Evolutionary conservation across 2,329 filamentous ascomycete genomes (phyloP).

Genomic region (Beauveria caledonica): DNA sequence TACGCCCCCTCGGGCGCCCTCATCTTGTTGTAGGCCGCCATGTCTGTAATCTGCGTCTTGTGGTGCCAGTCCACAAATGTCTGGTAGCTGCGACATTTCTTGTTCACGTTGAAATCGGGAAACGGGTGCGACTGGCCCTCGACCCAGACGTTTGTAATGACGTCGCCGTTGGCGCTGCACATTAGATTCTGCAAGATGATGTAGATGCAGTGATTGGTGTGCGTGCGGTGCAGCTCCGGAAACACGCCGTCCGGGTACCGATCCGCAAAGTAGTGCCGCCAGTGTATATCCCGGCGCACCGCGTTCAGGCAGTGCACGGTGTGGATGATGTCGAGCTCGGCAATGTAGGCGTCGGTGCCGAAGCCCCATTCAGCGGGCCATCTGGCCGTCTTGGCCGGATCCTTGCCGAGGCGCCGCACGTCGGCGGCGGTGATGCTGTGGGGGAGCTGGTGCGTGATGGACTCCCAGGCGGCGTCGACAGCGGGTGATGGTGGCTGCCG

Average conservation of each 20-base stretch:
- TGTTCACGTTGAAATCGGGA: background rate
- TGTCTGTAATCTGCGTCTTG: background rate
- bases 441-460: background rate
- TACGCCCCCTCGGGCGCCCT: background rate
- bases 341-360: slow-evolving; percentile 5
- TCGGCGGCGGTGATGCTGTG: slow-evolving; percentile 7
- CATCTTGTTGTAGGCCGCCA: background rate
- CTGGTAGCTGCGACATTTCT: background rate
- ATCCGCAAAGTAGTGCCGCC: slow-evolving; percentile 3
- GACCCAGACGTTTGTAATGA: background rate
- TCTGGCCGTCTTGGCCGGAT: background rate
- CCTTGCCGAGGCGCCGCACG: slow-evolving; percentile 3
- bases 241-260: slow-evolving; percentile 3
- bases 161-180: slow-evolving; percentile 1
- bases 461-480: slow-evolving; percentile 7
- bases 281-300: slow-evolving; percentile 6
- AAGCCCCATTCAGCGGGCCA: background rate
- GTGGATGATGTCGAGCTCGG: slow-evolving; percentile 9
- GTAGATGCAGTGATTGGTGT: slow-evolving; percentile 11
- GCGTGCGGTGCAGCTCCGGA: slow-evolving; percentile 5
- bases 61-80: background rate
- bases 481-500: background rate
- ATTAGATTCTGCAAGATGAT: slow-evolving; percentile 7
- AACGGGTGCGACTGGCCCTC: background rate
- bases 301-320: slow-evolving; percentile 9